Conservation (phyloP, 164 flowering plant genomes). For the Vitis riparia region DNA sequence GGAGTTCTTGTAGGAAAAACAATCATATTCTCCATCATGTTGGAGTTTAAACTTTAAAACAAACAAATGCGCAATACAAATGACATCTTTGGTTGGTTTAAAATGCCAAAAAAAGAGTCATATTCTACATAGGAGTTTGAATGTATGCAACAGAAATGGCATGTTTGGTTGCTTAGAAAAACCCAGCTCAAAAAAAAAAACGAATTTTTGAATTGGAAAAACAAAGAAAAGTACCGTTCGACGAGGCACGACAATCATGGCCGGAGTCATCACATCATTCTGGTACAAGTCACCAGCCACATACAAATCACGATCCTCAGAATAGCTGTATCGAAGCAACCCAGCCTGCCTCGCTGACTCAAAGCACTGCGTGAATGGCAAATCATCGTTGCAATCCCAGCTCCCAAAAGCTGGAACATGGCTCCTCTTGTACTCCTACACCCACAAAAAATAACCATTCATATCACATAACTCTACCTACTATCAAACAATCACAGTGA, state of each 20-base stretch:
- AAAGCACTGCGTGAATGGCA: slow-evolving; percentile 71
- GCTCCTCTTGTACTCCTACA: slow-evolving; percentile 24
- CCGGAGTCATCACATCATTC: slow-evolving; percentile 43
- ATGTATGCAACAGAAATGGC: not conserved
- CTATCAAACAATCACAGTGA: too few species aligned
- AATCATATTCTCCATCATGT: too few species aligned
- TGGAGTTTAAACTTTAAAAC: too few species aligned
- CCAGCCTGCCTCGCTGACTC: slow-evolving; percentile 70
- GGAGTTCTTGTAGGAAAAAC: too few species aligned
- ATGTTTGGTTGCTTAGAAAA: not conserved
- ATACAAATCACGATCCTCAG: slow-evolving; percentile 46
- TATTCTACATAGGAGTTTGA: too few species aligned
- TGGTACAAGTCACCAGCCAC: slow-evolving; percentile 47
- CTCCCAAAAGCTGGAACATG: slow-evolving; percentile 68
- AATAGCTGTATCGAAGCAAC: slow-evolving; percentile 32
- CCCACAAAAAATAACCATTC: not conserved
- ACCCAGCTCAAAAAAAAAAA: not conserved
- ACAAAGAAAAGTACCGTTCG: slow-evolving; percentile 33
- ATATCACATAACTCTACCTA: too few species aligned
- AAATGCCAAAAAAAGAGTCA: too few species aligned
- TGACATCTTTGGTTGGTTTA: not conserved
- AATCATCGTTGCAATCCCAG: slow-evolving; percentile 60
- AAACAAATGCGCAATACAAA: not conserved
- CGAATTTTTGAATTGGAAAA: not conserved
- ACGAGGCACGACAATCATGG: slow-evolving; percentile 52